Evolutionary conservation across 2,329 filamentous ascomycete species (phyloP).

Genomic region (Microcyclospora tardicrescens): DNA sequence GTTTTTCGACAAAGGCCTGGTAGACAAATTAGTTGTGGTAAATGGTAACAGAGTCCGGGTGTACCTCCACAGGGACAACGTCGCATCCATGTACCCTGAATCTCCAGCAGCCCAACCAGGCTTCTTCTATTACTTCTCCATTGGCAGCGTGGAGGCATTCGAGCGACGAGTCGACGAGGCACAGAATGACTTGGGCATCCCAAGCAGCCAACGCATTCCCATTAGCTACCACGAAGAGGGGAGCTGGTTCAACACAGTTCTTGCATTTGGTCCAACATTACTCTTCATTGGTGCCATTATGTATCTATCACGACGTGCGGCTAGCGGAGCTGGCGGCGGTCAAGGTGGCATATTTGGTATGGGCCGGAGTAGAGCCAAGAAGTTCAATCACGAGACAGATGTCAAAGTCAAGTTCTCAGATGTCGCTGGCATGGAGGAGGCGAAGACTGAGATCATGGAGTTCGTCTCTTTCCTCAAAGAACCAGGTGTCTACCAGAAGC

Average conservation of each 20-base stretch:
- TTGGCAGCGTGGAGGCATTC: conserved; percentile 87
- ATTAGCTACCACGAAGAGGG: conserved; percentile 76
- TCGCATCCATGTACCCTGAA: conserved; percentile 61
- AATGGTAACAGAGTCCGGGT: conserved; percentile 68
- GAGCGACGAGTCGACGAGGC: conserved; percentile 79
- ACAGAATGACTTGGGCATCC: conserved; percentile 76
- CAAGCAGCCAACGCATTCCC: conserved; percentile 76
- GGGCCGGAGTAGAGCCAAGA: conserved; percentile 87
- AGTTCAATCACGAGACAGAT: conserved; percentile 93
- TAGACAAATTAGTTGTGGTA: conserved; percentile 79
- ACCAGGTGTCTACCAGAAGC: conserved; percentile 78
- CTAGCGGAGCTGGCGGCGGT: conserved; percentile 49
- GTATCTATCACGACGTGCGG: conserved; percentile 65
- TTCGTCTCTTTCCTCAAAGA: conserved; percentile 96
- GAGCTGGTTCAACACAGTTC: conserved; percentile 54
- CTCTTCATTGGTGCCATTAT: conserved; percentile 72
- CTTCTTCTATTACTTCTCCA: conserved; percentile 86
- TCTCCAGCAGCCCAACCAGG: conserved; percentile 54
- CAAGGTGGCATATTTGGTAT: conserved; percentile 83
- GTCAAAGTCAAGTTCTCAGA: conserved; percentile 96
- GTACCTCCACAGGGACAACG: conserved; percentile 62
- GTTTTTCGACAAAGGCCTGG: conserved; percentile 89
- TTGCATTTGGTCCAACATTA: conserved; percentile 77
- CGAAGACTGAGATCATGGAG: conserved; percentile 97
- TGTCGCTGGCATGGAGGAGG: conserved; percentile 95